These are phyloP conservation scores for Rhizoctonia solani DNA, from an alignment of 1,284 basidiomycete genomes.

Conservation along the genomic window DNA sequence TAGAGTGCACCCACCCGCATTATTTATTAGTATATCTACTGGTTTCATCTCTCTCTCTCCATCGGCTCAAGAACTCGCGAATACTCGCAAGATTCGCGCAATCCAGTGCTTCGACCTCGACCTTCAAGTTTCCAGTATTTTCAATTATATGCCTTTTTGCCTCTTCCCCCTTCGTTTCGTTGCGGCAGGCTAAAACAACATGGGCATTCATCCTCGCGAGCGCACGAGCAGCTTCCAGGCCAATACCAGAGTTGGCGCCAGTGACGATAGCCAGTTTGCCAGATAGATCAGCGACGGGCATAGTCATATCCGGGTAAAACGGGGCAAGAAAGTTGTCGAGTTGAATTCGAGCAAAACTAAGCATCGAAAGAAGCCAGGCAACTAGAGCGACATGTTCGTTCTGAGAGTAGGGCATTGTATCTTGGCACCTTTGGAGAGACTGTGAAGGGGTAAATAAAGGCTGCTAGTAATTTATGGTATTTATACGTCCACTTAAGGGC, in stretches of 20 bases:
- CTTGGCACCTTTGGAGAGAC: no score
- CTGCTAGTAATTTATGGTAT: no score
- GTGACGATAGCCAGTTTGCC: constrained; percentile 36
- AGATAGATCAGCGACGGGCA: constrained; percentile 22
- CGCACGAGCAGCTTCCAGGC: constrained; percentile 27
- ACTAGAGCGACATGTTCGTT: not conserved
- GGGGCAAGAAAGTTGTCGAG: constrained; percentile 26
- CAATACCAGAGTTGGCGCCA: no score
- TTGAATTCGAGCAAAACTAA: not conserved
- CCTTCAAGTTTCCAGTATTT: constrained; percentile 5
- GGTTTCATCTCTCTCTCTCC: constrained; percentile 23
- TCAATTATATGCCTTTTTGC: constrained; percentile 35
- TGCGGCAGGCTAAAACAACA: constrained; percentile 34
- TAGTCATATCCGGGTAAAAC: constrained; percentile 30
- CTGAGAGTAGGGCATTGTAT: constrained; percentile 23
- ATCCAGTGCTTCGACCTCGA: constrained; percentile 32
- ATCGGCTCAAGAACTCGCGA: constrained; percentile 32
- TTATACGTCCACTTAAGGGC: no score
- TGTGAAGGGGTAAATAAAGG: no score
- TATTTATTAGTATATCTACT: constrained; percentile 36
- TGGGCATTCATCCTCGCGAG: constrained; percentile 33
- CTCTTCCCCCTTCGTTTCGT: constrained; percentile 7
- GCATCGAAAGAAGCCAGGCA: not conserved
- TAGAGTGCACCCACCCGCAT: constrained; percentile 30
- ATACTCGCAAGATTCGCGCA: constrained; percentile 24